Evolutionary conservation across 1,284 basidiomycete species (phyloP).

Genomic region (Golubevia sp.): DNA sequence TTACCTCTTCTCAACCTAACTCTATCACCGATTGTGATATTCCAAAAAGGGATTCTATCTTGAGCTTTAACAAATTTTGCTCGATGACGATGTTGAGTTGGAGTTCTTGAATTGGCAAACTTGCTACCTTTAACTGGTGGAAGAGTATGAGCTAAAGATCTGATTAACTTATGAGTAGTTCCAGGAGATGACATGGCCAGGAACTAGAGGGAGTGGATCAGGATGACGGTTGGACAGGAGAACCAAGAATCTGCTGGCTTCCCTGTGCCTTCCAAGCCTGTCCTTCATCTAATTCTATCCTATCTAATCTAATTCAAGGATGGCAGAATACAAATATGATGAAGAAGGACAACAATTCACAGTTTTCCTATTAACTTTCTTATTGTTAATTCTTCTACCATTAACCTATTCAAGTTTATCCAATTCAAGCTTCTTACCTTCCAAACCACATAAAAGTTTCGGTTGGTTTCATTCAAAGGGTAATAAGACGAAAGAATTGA

Average conservation of each 20-base stretch:
- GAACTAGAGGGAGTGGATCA: too few species aligned
- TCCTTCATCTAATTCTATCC: neutral
- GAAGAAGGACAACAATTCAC: slow-evolving; percentile 59
- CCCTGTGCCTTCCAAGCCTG: neutral
- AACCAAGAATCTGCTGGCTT: neutral
- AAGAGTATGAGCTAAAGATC: slow-evolving; percentile 39
- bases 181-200: slow-evolving; percentile 2
- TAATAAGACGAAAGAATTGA: slow-evolving; percentile 41
- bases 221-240: too few species aligned
- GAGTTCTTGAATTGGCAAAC: slow-evolving; percentile 28
- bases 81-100: slow-evolving; percentile 31
- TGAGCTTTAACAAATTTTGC: slow-evolving; percentile 48
- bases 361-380: slow-evolving; percentile 56
- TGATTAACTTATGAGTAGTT: slow-evolving; percentile 16
- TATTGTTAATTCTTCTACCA: slow-evolving; percentile 51
- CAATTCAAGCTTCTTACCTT: neutral
- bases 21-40: slow-evolving; percentile 56
- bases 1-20: slow-evolving; percentile 43
- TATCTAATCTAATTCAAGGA: slow-evolving; percentile 8
- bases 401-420: slow-evolving; percentile 46
- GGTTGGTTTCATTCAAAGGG: slow-evolving; percentile 49
- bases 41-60: slow-evolving; percentile 56
- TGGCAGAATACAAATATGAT: slow-evolving; percentile 62
- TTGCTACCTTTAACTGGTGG: slow-evolving; percentile 36
- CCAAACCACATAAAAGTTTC: slow-evolving; percentile 1